Conservation (phyloP, 202 grass and related monocot genomes). For the Panicum hallii region DNA sequence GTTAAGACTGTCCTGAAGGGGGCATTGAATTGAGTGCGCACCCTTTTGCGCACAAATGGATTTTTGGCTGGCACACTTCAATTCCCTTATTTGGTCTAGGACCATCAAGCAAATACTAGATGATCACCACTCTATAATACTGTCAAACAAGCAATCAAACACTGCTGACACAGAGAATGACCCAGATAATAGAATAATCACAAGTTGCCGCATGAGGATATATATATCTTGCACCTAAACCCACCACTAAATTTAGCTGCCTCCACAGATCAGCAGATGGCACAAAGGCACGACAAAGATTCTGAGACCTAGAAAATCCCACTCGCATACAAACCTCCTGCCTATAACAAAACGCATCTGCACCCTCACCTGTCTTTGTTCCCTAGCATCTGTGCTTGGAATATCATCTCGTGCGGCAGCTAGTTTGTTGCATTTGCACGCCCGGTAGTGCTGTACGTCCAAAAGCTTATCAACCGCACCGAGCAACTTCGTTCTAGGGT, state of each 20-base stretch:
- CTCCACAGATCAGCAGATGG: not conserved
- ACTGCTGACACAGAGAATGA: conserved; percentile 9
- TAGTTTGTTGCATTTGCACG: not conserved
- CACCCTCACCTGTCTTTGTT: conserved; percentile 2
- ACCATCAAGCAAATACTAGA: not conserved
- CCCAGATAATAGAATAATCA: not conserved
- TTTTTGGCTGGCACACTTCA: not conserved
- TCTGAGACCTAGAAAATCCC: conserved; percentile 9
- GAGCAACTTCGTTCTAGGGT: not conserved
- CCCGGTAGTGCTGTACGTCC: not conserved
- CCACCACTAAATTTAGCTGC: not conserved
- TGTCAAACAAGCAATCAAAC: not conserved
- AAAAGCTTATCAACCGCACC: not conserved
- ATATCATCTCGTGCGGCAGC: conserved; percentile 19
- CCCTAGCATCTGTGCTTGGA: conserved; percentile 17
- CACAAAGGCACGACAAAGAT: conserved; percentile 4
- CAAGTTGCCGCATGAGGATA: not conserved
- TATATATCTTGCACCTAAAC: not conserved
- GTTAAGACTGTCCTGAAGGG: not conserved
- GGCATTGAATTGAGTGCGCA: not conserved
- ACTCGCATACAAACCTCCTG: not conserved
- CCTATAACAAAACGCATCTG: not conserved
- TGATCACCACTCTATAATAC: not conserved
- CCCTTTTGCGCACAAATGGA: not conserved
- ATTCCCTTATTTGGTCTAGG: not conserved